Conservation (phyloP, 352 stramenopile species). For the Pythium brassicae region DNA sequence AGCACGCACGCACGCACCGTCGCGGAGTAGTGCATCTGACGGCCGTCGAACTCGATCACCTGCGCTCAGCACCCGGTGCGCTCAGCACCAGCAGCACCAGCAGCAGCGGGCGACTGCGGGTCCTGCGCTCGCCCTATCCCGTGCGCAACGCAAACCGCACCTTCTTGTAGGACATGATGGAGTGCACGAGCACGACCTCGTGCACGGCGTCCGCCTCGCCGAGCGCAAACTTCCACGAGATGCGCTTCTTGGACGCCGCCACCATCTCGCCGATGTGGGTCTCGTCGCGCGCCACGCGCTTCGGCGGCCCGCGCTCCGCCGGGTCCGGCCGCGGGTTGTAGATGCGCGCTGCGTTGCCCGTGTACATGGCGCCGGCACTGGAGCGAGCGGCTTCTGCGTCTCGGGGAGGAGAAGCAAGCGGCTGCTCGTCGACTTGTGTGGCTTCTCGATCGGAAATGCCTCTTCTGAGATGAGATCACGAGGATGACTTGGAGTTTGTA, state of each 20-base stretch:
- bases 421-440: background rate
- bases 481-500: background rate
- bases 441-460: background rate
- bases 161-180: conserved; percentile 86
- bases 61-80: no score
- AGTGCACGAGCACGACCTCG: conserved; percentile 77
- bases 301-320: conserved; percentile 59
- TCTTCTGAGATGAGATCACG: background rate
- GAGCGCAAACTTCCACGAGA: conserved; percentile 80
- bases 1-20: conserved; percentile 33
- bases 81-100: no score
- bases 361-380: conserved; percentile 65
- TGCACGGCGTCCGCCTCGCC: conserved; percentile 68
- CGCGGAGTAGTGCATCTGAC: conserved; percentile 78
- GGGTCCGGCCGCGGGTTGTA: conserved; percentile 71
- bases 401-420: no score
- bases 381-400: background rate
- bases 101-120: no score
- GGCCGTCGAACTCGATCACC: conserved; percentile 73
- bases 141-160: conserved; percentile 9
- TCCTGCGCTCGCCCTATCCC: no score
- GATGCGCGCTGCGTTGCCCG: conserved; percentile 43
- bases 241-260: conserved; percentile 78
- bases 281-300: conserved; percentile 68
- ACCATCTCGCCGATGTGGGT: conserved; percentile 78